These are phyloP conservation scores for Solanum pennellii DNA, from an alignment of 257 asterid species.

Conservation along the genomic window DNA sequence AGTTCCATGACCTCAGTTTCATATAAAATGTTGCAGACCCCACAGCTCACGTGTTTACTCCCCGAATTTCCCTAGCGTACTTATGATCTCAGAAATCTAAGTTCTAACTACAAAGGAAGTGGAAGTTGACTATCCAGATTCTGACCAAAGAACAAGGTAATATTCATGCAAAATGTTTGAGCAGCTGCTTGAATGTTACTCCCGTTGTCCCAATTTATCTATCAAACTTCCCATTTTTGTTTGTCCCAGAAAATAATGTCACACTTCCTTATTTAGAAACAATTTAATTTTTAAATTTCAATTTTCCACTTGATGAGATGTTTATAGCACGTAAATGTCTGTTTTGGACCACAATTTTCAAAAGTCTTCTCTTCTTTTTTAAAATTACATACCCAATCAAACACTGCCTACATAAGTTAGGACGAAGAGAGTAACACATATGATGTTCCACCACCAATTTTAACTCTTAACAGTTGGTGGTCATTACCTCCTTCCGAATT, in stretches of 20 bases:
- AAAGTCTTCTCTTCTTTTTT: background rate
- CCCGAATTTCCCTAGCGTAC: background rate
- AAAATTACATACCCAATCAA: background rate
- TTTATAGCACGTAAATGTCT: background rate
- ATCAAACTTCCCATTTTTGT: background rate
- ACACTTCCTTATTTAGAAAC: background rate
- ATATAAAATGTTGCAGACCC: background rate
- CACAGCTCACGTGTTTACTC: background rate
- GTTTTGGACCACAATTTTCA: background rate
- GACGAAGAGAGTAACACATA: background rate
- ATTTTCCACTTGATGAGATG: background rate
- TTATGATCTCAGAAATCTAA: background rate
- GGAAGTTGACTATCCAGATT: background rate
- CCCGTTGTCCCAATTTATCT: background rate
- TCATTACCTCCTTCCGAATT: constrained; percentile 70
- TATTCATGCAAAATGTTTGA: background rate
- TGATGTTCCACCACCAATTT: background rate
- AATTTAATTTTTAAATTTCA: background rate
- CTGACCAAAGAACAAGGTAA: background rate
- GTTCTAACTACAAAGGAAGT: background rate
- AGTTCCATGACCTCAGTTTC: background rate
- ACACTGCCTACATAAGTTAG: background rate
- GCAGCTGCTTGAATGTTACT: background rate
- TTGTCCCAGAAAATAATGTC: background rate
- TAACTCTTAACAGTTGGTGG: background rate